Conservation (phyloP, 306 rosid genomes). For the Rosa persica region DNA sequence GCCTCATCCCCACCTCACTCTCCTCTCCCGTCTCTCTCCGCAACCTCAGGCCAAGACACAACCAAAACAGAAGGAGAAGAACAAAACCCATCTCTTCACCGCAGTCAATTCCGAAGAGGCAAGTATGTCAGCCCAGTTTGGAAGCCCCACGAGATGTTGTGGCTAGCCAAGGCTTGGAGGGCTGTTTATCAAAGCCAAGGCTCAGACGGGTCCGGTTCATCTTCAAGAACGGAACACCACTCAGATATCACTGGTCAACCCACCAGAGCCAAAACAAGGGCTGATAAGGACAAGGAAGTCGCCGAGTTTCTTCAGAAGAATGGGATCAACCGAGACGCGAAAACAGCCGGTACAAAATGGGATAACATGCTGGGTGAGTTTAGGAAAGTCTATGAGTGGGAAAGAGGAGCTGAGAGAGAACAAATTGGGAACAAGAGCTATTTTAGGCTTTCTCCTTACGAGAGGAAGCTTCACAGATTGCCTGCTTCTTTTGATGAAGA, state of each 20-base stretch:
- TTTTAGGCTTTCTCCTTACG: conserved; percentile 92
- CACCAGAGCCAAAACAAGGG: conserved; percentile 72
- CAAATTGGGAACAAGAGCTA: conserved; percentile 79
- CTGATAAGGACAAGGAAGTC: conserved; percentile 87
- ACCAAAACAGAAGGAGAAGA: conserved; percentile 47
- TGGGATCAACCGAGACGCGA: conserved; percentile 77
- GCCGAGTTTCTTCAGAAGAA: conserved; percentile 73
- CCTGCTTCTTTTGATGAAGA: conserved; percentile 98
- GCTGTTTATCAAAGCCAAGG: conserved; percentile 56
- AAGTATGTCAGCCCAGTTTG: conserved; percentile 96
- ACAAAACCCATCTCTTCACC: conserved; percentile 50
- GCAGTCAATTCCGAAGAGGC: conserved; percentile 76
- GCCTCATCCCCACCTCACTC: conserved; percentile 73
- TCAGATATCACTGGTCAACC: conserved; percentile 21
- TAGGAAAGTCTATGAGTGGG: conserved; percentile 96
- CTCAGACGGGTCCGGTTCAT: conserved; percentile 35
- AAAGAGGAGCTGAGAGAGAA: conserved; percentile 82
- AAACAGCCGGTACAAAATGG: conserved; percentile 96
- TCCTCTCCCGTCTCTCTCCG: conserved; percentile 46
- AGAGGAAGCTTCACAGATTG: conserved; percentile 83
- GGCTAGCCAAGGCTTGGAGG: conserved; percentile 91
- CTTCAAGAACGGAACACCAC: conserved; percentile 42
- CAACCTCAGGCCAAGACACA: conserved; percentile 51
- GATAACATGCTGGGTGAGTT: conserved; percentile 98
- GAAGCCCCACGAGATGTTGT: conserved; percentile 94